Conservation (phyloP, 306 rosid species). For the Ormosia semicastrata region DNA sequence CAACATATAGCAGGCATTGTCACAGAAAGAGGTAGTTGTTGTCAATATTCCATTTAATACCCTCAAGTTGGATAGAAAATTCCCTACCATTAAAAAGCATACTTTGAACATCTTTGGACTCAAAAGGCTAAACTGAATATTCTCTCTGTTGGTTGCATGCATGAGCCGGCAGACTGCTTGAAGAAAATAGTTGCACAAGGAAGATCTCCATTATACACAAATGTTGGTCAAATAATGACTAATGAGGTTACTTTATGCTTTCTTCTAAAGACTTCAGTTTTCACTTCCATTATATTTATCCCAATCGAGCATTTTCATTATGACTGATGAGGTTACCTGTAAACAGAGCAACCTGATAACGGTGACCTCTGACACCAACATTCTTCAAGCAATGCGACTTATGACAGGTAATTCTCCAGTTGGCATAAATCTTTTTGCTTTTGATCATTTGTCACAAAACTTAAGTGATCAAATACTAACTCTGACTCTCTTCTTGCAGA, state of each 20-base stretch:
- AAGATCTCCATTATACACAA: conserved; percentile 68
- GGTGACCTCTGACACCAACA: conserved; percentile 72
- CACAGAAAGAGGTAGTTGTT: conserved; percentile 82
- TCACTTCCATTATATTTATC: not conserved
- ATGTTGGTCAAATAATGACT: conserved; percentile 85
- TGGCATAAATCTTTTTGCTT: not conserved
- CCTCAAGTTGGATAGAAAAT: not conserved
- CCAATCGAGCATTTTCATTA: not conserved
- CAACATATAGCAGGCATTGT: conserved; percentile 74
- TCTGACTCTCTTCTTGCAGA: conserved; percentile 38
- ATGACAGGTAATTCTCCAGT: conserved; percentile 62
- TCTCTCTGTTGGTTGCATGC: conserved; percentile 12
- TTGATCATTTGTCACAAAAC: not conserved
- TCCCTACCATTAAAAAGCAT: not conserved
- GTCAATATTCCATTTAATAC: too few relatives aligned
- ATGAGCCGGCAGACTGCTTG: conserved; percentile 55
- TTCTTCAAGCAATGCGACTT: conserved; percentile 87
- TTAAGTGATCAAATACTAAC: not conserved
- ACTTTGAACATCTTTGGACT: not conserved
- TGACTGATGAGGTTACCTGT: not conserved
- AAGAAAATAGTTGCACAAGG: conserved; percentile 75
- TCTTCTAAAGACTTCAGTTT: not conserved
- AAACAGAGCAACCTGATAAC: conserved; percentile 67
- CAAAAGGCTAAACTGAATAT: not conserved
- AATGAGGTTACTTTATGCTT: conserved; percentile 53